Evolutionary conservation across 2,329 filamentous ascomycete genomes (phyloP).

Genomic region (Aureobasidium sp.): DNA sequence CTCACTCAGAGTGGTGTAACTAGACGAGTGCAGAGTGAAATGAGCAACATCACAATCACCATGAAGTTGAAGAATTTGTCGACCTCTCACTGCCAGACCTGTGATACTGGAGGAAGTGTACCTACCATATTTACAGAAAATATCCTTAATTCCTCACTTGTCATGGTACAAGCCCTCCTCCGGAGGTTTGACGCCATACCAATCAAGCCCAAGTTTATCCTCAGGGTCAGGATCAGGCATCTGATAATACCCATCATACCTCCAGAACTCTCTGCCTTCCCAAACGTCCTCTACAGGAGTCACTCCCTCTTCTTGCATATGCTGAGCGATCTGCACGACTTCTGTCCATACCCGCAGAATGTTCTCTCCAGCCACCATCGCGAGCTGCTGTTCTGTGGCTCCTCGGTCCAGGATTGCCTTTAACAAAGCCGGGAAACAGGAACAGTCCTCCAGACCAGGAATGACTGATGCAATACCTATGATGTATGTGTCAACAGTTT

Average conservation of each 20-base stretch:
- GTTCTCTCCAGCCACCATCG: constrained; percentile 34
- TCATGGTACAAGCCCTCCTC: constrained; percentile 22
- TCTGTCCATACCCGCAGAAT: constrained; percentile 32
- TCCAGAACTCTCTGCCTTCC: constrained; percentile 31
- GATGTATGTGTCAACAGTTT: neutral
- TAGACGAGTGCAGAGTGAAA: too few relatives aligned
- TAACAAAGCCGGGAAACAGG: constrained; percentile 31
- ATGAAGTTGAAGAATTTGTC: too few relatives aligned
- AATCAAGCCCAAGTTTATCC: constrained; percentile 28
- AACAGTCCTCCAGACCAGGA: constrained; percentile 29
- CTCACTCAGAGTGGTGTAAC: too few relatives aligned
- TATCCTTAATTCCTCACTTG: neutral
- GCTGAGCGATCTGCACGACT: constrained; percentile 20
- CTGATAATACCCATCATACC: constrained; percentile 29
- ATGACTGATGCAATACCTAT: constrained; percentile 25
- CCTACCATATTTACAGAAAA: too few relatives aligned
- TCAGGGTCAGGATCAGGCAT: constrained; percentile 31
- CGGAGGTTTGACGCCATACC: constrained; percentile 25
- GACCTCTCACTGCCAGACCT: too few relatives aligned
- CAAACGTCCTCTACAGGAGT: constrained; percentile 32
- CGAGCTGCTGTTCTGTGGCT: constrained; percentile 33
- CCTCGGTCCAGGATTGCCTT: constrained; percentile 33
- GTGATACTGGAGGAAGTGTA: too few relatives aligned
- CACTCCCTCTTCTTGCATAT: constrained; percentile 28
- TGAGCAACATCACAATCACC: too few relatives aligned